Evolutionary conservation across 306 rosid genomes (phyloP).

Genomic region (barrel medic (Medicago truncatula)): DNA sequence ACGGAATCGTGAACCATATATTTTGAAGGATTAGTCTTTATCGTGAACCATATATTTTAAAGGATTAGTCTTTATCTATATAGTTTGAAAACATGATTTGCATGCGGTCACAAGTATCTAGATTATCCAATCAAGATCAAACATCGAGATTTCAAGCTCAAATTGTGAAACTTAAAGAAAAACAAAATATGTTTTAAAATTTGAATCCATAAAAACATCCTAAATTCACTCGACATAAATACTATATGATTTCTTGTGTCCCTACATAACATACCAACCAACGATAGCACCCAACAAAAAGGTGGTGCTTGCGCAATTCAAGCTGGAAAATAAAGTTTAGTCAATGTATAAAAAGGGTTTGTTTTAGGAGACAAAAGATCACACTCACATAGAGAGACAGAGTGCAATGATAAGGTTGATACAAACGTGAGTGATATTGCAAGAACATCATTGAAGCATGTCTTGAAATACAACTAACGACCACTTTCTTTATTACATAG

Average conservation of each 20-base stretch:
- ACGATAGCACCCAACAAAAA: constrained; percentile 23
- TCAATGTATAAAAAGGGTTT: constrained; percentile 22
- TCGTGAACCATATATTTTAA: too few relatives aligned
- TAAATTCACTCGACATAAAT: too few relatives aligned
- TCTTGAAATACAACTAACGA: constrained; percentile 38
- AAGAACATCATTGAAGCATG: constrained; percentile 45
- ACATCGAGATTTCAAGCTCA: too few relatives aligned
- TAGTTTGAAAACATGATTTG: too few relatives aligned
- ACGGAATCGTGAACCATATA: too few relatives aligned
- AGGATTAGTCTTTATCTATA: too few relatives aligned
- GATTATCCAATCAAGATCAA: too few relatives aligned
- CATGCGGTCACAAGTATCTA: too few relatives aligned
- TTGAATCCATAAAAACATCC: too few relatives aligned
- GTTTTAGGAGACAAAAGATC: constrained; percentile 32
- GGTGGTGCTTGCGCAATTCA: constrained; percentile 50
- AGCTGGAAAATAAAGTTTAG: constrained; percentile 44
- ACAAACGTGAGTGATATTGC: constrained; percentile 38
- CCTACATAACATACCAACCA: constrained; percentile 9
- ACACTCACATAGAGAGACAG: background rate
- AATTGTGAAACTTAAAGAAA: too few relatives aligned
- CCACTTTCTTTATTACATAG: constrained; percentile 47
- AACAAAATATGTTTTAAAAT: too few relatives aligned
- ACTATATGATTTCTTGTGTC: background rate
- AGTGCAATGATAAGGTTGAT: constrained; percentile 43
- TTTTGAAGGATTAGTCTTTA: too few relatives aligned